Base-by-base conservation (phyloP, 495 filamentous ascomycete genomes). In the Lasiosphaeria miniovina region DNA sequence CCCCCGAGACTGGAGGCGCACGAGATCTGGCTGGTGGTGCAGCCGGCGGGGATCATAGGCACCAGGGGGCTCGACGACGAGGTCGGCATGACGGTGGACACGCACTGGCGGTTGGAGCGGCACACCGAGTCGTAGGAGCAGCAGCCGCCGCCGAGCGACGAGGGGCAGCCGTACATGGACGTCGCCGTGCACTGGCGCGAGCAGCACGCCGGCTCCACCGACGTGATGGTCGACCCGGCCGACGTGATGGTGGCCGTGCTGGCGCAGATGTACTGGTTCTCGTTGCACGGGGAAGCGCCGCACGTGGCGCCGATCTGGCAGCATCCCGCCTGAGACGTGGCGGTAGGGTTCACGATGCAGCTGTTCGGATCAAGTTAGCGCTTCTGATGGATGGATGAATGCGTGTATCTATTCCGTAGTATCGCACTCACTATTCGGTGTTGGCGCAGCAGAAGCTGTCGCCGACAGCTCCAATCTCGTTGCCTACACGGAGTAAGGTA, bases 1-100 rank as follows among this genome's bases (percentile, higher is more conserved):
- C 85, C 86, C 3, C 84, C 80, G 58, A 89, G 85, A 53, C 82
- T 79, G 1, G 83, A 82, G 2, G 80, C 77, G 72, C 89, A 93
- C 52, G 83, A 72, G 58, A 90, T 88, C 71, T 88, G 90, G 7
- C 88, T 86, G 1, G 84, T 86, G 3, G 86, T 89, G 65, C 90
- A 95, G 60, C 80, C 72, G 3, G 74, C 60, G 6, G 74, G 75
- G 24, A 74, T 72, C 33, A 64, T 33, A 4, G 68, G 35, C 7
- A 72, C 67, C 14, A 70, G 8, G 1, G 62, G 40, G 12, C 49
- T 41, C 1, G 60, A 31, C 8, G 70, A 59, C 8, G 71, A 50
- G 12, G 61, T 48, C 10, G 69, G 49, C 31, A 59, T 51, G 15
- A 61, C 41, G 15, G 73, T 69, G 31, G 46, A 53, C 6, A 75